Evolutionary conservation across 441 rosid genomes (phyloP).

Genomic region (Corymbia citriodora): DNA sequence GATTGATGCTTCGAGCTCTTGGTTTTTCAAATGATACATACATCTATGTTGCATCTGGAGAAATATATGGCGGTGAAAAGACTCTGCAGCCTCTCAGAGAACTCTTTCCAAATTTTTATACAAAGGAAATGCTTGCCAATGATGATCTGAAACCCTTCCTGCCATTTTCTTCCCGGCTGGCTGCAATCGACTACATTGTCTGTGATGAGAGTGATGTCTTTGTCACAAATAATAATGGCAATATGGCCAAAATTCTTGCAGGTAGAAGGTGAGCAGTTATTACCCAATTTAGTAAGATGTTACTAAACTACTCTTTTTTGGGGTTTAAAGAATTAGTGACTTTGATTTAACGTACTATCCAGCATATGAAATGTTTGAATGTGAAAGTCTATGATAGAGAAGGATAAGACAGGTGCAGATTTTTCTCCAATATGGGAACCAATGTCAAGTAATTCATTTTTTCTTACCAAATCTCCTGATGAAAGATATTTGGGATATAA

Average conservation of each 20-base stretch:
- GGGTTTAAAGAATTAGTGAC: neutral
- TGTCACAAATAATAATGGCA: constrained; percentile 92
- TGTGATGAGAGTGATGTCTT: constrained; percentile 95
- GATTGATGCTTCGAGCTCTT: constrained; percentile 91
- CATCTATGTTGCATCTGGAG: constrained; percentile 96
- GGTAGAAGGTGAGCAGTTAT: constrained; percentile 78
- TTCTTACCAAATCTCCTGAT: neutral
- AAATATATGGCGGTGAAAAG: constrained; percentile 93
- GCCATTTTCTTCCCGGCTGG: constrained; percentile 85
- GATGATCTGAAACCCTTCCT: constrained; percentile 76
- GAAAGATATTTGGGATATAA: neutral
- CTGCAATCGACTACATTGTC: constrained; percentile 87
- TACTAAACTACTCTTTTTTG: neutral
- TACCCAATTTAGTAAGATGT: neutral
- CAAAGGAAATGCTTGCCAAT: constrained; percentile 87
- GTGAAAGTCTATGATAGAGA: neutral
- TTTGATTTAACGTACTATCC: neutral
- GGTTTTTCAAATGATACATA: constrained; percentile 84
- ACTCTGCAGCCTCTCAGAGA: constrained; percentile 80
- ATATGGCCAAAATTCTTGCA: constrained; percentile 98
- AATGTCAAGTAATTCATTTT: neutral
- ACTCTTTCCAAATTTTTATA: constrained; percentile 87
- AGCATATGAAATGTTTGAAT: neutral
- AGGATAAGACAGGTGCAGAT: neutral
- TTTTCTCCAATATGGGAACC: neutral